Evolutionary conservation across 441 rosid species (phyloP), one percentile per base, ranked within the genome.

Genomic region (Macaranga tanarius): DNA sequence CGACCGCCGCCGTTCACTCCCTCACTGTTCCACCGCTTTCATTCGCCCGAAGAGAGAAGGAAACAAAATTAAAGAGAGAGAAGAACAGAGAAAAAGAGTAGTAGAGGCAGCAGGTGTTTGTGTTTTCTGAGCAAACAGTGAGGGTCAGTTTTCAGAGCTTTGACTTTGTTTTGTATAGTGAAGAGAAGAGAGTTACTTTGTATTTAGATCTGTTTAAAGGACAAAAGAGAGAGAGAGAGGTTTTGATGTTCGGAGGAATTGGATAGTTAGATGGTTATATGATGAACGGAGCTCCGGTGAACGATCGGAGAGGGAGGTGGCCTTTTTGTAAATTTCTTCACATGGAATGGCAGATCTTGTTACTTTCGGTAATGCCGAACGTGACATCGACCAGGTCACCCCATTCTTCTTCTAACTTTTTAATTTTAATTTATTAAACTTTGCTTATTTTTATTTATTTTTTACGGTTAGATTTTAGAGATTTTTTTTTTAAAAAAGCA

Each of bases 281-380:
- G 87, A 94, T 90, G 96, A 90, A 85, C 92, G 95, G 96, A 80
- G 83, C 87, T 79, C 85, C 81, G 80, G 84, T 57, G 85, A 84
- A 84, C 78, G 87, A 90, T 89, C 95, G 91, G 77, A 87, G 91
- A 83, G 87, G 91, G 86, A 79, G 91, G 86, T 87, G 87, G 79
- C 72, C 81, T 73, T 84, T 80, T 76, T 85, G 90, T 86, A 80
- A 84, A 79, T 77, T 75, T 80, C 73, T 86, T 79, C 97, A 85
- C 91, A 94, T 94, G 97, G 98, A 94, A 94, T 94, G 97, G 97
- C 93, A 87, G 95, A 94, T 92, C 96, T 88, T 87, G 87, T 83
- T 89, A 85, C 89, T 87, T 89, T 84, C 85, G 92, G 89, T 79
- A 86, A 84, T 88, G 85, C 95, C 77, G 87, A 83, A 62, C 95